Base-by-base conservation (phyloP, 768 basidiomycete species). In the Russula sp. region DNA sequence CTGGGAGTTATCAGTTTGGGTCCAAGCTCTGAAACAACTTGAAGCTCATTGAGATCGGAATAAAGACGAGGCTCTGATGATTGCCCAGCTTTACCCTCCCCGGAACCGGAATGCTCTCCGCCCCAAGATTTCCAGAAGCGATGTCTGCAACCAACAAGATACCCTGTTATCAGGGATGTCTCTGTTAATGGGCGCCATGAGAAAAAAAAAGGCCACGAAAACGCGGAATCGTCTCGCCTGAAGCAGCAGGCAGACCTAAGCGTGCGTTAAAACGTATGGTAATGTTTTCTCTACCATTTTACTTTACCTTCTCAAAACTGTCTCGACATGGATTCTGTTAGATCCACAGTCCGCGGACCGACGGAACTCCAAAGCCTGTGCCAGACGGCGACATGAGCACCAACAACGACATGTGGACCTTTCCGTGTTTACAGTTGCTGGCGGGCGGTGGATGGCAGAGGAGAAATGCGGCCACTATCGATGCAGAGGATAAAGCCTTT, bases 401-500 rank as follows among this genome's bases (percentile, higher is more conserved):
- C 60, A 29, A 72, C 59, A 71, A 63, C 61, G 66, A 68, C 67
- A 29, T 73, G 73, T 43, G 47, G 76, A 53, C 16, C 47, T 81
- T 71, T 75, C 76, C 65, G 68, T 69, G 43, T 75, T 81, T 60
- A 65, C 71, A n/a, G 70, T 75, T 4, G 71, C 71, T 14, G 74
- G 72, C 14, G 73, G 72, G 6, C 76, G 71, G 32, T 7, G 77
- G 78, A 14, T 69, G 75, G 60, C 65, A 70, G n/a, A 67, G 69
- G 43, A 49, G 61, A 49, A 59, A 55, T 54, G 70, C 74, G 29
- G 65, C 81, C 25, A 77, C 78, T 1, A 70, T 82, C 20, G 73
- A 80, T 58, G 58, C 78, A 18, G 76, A 81, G 66, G 80, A 81
- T 58, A 73, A 76, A 7, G 34, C 58, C 8, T 63, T 63, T 20